Evolutionary conservation across 805 yeast genomes (phyloP), one percentile per base, ranked within the genome.

Genomic region (Komagataella pseudopastoris): DNA sequence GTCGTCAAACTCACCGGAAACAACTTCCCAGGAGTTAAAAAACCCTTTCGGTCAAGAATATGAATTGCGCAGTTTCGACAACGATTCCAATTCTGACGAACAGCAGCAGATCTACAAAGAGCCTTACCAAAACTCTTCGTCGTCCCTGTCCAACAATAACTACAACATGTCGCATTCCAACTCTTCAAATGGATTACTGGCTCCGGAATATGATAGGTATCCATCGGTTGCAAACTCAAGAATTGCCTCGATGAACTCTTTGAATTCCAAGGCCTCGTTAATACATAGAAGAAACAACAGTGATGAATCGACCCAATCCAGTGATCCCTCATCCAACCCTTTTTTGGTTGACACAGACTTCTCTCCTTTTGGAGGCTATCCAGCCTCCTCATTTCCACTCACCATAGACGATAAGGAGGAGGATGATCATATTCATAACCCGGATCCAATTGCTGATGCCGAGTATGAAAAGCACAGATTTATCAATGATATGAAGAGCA

Each of bases 281-380:
- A 43, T 58, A 16, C 53, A 53, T 14, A 50, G 45, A 24, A 48
- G 23, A 39, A 51, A 23, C 17, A 44, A 44, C 43, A 48, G 49
- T 30, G 47, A 45, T 23, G 50, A 16, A 3, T 51, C 53, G n/a
- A 44, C 51, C 14, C 47, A 49, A 7, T 30, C 18, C n/a, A 46
- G 50, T 23, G 52, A 50, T n/a, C 36, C 46, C 12, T 47, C 51
- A 12, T 16, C 52, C 3, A 66, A 71, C 52, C 78, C 78, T 12
- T 73, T 73, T 56, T 54, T 74, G 49, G 72, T 71, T 45, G 81
- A 75, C 59, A 76, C 81, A 20, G 93, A 85, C 60, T 81, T 82
- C 57, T 80, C 86, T 49, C 99, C 98, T 2, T 91, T 91, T 69
- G 99, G 98, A 50, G 98, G 98, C 14, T 91, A 87, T 66, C 98